Evolutionary conservation across 2,329 filamentous ascomycete genomes (phyloP), one percentile per base, ranked within the genome.

Genomic region (Albifimbria verrucaria): DNA sequence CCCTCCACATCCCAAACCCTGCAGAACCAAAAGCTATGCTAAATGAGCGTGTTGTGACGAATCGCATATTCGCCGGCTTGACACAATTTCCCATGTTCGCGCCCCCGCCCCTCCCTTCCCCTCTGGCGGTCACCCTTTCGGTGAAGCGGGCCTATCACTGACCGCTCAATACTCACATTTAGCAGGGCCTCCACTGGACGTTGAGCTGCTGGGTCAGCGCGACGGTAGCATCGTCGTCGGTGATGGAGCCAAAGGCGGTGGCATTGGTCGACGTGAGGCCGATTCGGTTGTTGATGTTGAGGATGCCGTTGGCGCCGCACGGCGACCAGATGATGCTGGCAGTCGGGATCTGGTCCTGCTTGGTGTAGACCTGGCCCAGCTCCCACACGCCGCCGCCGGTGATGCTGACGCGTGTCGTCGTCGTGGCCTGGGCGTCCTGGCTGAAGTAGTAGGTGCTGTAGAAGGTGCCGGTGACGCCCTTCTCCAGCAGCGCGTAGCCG

Each of bases 381-480:
- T 28, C 46, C 46, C 46, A 48, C 15, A 32, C 46, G 18, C 46
- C 46, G 24, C 46, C 46, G 46, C 46, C 46, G 12, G 23, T 12
- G 26, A 48, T 48, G 46, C 15, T 32, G 23, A 26, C 26, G 24
- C 46, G 24, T 11, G 46, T 48, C 5, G 46, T 48, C 5, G 46
- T 48, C 15, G 46, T 48, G n/a, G 46, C 24, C 24, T 6, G 12
- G 7, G 46, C 24, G 18, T 48, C 46, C 46, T 48, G 46, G 46
- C 46, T 48, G 46, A 48, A 48, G 46, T 48, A 48, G 46, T 48
- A 48, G 15, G 46, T 48, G 46, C 46, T 48, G 46, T 18, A 48
- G 46, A 48, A 48, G 46, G 10, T 28, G 25, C 46, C 46, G 15
- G 23, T 48, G 22, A 48, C 24, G 46, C 46, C 46, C 24, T 36